These are phyloP conservation scores for Phytophthora parvispora DNA, from an alignment of 352 stramenopile species.

Conservation along the genomic window DNA sequence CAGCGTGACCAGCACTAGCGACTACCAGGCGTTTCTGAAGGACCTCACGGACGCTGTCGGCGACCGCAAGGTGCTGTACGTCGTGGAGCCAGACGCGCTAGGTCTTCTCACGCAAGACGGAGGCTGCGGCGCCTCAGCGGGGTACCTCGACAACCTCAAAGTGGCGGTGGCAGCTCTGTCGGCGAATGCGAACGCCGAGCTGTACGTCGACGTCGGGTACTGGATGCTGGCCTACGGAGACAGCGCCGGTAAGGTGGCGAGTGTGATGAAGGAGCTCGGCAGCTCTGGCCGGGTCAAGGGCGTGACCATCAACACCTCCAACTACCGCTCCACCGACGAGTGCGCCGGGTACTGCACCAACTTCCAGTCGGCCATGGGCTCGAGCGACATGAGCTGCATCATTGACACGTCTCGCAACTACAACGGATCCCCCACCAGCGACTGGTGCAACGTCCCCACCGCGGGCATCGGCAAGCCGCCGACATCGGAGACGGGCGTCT, in stretches of 20 bases:
- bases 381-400: conserved; percentile 52
- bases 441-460: conserved; percentile 75
- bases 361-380: conserved; percentile 57
- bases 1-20: conserved; percentile 38
- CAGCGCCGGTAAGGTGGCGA: conserved; percentile 34
- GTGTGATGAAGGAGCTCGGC: conserved; percentile 48
- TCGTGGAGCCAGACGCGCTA: conserved; percentile 69
- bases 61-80: conserved; percentile 64
- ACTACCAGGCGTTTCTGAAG: conserved; percentile 57
- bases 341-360: conserved; percentile 51
- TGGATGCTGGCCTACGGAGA: conserved; percentile 55
- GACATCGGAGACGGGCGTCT: conserved; percentile 47
- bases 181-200: conserved; percentile 53
- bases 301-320: conserved; percentile 77
- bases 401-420: conserved; percentile 76
- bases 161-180: conserved; percentile 56
- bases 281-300: conserved; percentile 52
- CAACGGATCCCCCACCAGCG: conserved; percentile 35
- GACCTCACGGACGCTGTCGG: conserved; percentile 47
- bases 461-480: conserved; percentile 63
- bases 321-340: conserved; percentile 66
- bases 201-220: conserved; percentile 73
- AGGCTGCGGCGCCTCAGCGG: conserved; percentile 43
- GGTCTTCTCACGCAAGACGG: conserved; percentile 50
- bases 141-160: conserved; percentile 62